These are phyloP conservation scores for Bromus sterilis DNA, from an alignment of 176 grass and related monocot species.

Conservation along the genomic window DNA sequence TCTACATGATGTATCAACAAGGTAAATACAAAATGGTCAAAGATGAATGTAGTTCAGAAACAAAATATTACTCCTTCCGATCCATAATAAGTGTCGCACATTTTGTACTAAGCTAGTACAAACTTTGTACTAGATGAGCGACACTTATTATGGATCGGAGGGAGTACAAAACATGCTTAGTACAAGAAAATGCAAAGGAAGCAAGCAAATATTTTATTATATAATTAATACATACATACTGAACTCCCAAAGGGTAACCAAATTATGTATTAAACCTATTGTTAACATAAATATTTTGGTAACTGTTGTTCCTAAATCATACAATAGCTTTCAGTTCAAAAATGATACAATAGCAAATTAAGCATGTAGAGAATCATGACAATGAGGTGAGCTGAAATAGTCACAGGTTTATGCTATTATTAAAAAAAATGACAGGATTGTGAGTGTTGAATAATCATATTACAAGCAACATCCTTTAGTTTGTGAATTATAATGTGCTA, in stretches of 20 bases:
- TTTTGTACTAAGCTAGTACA: too few relatives aligned
- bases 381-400: not conserved
- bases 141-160: too few relatives aligned
- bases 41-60: not conserved
- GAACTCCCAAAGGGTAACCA: not conserved
- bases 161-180: not conserved
- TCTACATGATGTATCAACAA: not conserved
- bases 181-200: conserved; percentile 1
- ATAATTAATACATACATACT: not conserved
- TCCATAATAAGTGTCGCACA: too few relatives aligned
- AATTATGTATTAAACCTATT: not conserved
- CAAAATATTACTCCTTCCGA: not conserved
- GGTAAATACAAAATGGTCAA: not conserved
- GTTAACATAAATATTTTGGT: not conserved
- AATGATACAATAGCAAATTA: not conserved
- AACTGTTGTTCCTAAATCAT: not conserved
- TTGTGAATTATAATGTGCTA: conserved; percentile 3
- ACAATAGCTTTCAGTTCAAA: not conserved
- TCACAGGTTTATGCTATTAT: not conserved
- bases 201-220: not conserved
- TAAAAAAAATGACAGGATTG: not conserved
- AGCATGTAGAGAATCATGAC: not conserved
- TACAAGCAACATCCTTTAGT: not conserved
- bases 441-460: not conserved
- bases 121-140: too few relatives aligned